Base-by-base conservation (phyloP, 1,284 basidiomycete genomes). In the Moniliophthora roreri region DNA sequence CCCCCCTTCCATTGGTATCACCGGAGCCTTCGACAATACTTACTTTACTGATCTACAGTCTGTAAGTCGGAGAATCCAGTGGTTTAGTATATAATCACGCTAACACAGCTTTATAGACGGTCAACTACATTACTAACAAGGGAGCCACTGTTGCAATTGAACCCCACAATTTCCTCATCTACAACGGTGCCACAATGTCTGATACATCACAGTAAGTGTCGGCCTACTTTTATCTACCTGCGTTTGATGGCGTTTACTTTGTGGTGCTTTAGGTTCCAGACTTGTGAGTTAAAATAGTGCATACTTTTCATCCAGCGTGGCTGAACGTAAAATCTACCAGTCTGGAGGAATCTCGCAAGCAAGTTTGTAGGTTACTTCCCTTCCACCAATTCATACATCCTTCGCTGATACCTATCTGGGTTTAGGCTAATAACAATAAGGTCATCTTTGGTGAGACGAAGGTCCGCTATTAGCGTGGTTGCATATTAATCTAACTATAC, bases 141-240 rank as follows among this genome's bases (percentile, higher is more conserved):
- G 82, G 81, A 44, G 82, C 72, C 9, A 83, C 70, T 56, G 82
- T 77, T 36, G 63, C 78, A 52, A 67, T 86, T 55, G 82, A 85
- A 51, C 82, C 81, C 37, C 81, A 83, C 69, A 84, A 83, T 69
- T 84, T 65, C 67, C 78, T 82, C 78, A 76, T 75, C 50, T 84
- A 80, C 72, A 81, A 82, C 59, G 73, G 74, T 50, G 66, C 63
- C 21, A 64, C 74, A 18, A 80, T 84, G 62, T 73, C 74, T 44
- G 76, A 72, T 67, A 77, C 76, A 21, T 67, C 73, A 36, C 65
- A 72, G 78, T 81, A 58, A 66, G 78, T 66, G n/a, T n/a, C n/a
- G n/a, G n/a, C n/a, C n/a, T n/a, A n/a, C n/a, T 15, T 13, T 46
- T 11, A 44, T 10, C 41, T 56, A 51, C 45, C 39, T 40, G n/a